A percentile compares a stretch with the other conserved stretches of the same genome.
Conservation (phyloP, 164 flowering plant genomes). For the Vitis rupestris region DNA sequence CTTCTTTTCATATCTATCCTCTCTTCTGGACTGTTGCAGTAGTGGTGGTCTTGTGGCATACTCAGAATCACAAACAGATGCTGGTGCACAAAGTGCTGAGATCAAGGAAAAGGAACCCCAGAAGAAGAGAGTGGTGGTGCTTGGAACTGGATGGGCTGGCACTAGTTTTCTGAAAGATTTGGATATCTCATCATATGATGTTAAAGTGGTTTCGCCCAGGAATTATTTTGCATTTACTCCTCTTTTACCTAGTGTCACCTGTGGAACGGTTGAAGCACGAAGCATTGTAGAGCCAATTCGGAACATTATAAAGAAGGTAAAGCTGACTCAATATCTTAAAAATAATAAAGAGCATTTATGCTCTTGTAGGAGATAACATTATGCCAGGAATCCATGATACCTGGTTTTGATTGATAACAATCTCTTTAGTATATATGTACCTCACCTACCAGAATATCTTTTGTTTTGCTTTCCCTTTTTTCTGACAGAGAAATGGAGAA, state of each 20-base stretch:
- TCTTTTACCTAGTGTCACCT: constrained; percentile 82
- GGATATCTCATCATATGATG: constrained; percentile 66
- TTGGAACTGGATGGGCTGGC: constrained; percentile 97
- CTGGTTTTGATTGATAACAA: not conserved
- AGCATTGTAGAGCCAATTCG: constrained; percentile 87
- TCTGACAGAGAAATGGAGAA: constrained; percentile 42
- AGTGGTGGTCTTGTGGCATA: constrained; percentile 70
- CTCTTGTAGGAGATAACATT: no score
- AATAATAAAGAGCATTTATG: no score
- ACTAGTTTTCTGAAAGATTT: constrained; percentile 79
- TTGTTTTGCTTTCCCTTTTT: not conserved
- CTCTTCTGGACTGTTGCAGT: constrained; percentile 36
- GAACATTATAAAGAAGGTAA: constrained; percentile 70
- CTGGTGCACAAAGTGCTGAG: constrained; percentile 9
- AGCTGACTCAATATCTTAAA: no score
- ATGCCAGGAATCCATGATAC: not conserved
- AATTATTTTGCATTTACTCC: constrained; percentile 95
- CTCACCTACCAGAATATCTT: no score
- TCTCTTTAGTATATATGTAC: no score
- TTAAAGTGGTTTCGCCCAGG: constrained; percentile 81
- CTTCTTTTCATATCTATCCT: not conserved
- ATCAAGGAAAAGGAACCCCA: constrained; percentile 23
- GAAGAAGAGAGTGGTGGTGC: constrained; percentile 82
- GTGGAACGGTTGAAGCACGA: constrained; percentile 89
- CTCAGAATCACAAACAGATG: constrained; percentile 47